These are phyloP conservation scores for Phialophora tarda DNA, from an alignment of 2,329 filamentous ascomycete genomes.

Conservation along the genomic window DNA sequence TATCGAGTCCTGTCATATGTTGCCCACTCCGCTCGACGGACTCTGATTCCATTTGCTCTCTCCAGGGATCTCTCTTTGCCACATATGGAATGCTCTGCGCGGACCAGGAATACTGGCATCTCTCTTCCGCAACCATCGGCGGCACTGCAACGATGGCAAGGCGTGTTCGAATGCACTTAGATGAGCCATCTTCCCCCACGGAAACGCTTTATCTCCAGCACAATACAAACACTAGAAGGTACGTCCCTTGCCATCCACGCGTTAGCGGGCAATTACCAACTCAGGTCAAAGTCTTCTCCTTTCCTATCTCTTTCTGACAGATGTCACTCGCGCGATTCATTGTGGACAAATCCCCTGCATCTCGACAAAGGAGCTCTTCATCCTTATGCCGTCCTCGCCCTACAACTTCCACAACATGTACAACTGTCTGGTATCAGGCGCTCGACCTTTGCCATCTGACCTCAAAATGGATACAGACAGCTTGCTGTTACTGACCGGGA, in stretches of 20 bases:
- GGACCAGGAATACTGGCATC: conserved; percentile 9
- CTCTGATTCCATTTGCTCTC: neutral
- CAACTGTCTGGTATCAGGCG: conserved; percentile 18
- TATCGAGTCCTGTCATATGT: neutral
- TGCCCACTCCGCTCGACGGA: conserved; percentile 1
- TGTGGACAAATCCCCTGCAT: conserved; percentile 10
- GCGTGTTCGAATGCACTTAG: conserved; percentile 5
- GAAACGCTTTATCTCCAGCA: no score
- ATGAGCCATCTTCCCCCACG: no score
- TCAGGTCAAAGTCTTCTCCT: conserved; percentile 10
- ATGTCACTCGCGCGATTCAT: conserved; percentile 19
- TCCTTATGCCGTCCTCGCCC: conserved; percentile 21
- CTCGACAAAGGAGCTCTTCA: conserved; percentile 20
- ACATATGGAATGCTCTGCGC: conserved; percentile 18
- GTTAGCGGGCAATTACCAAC: no score
- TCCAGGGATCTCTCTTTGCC: no score
- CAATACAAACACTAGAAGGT: no score
- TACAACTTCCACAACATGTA: conserved; percentile 21
- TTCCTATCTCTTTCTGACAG: conserved; percentile 11
- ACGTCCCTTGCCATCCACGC: no score
- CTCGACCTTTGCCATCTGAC: conserved; percentile 14
- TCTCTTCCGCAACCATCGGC: conserved; percentile 2
- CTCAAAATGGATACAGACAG: conserved; percentile 14
- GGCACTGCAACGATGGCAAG: conserved; percentile 9
- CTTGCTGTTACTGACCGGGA: conserved; percentile 12